Conservation (phyloP, 2,329 filamentous ascomycete genomes). For the Aureobasidium sp. region DNA sequence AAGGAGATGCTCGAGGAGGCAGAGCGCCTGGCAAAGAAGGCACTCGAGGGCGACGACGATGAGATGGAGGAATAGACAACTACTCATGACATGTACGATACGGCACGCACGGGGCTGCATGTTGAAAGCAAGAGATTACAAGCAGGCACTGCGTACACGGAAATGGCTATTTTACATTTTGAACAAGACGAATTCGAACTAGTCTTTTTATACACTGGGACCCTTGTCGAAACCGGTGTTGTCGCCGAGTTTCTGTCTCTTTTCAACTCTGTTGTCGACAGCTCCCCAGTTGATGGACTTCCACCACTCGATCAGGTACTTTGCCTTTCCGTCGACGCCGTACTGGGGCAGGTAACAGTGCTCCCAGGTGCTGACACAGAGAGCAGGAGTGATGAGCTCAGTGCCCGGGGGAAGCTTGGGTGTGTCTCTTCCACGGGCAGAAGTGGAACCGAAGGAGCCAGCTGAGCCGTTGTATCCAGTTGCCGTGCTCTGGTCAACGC, state of each 20-base stretch:
- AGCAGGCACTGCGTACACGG: constrained; percentile 3
- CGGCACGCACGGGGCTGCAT: neutral
- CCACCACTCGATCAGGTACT: constrained; percentile 81
- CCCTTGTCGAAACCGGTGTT: neutral
- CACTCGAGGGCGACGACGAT: constrained; percentile 77
- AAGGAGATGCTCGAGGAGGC: constrained; percentile 87
- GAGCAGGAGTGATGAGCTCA: constrained; percentile 63
- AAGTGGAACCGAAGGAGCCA: constrained; percentile 33
- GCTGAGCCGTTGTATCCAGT: constrained; percentile 29
- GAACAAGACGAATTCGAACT: neutral
- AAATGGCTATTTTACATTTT: constrained; percentile 14
- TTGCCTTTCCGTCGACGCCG: constrained; percentile 65
- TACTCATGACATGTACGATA: constrained; percentile 18
- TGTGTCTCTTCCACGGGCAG: constrained; percentile 24
- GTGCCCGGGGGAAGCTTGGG: constrained; percentile 55
- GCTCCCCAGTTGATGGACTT: constrained; percentile 74
- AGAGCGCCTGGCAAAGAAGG: constrained; percentile 84
- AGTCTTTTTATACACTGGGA: neutral
- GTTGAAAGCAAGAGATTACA: neutral
- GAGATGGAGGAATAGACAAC: constrained; percentile 75
- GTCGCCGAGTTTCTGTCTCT: neutral
- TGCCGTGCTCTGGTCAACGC: constrained; percentile 57
- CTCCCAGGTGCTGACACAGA: constrained; percentile 96
- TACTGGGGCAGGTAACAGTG: constrained; percentile 87
- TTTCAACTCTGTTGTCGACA: constrained; percentile 39